Evolutionary conservation across 2,329 filamentous ascomycete genomes (phyloP).

Genomic region (Colletotrichum liaoningense): DNA sequence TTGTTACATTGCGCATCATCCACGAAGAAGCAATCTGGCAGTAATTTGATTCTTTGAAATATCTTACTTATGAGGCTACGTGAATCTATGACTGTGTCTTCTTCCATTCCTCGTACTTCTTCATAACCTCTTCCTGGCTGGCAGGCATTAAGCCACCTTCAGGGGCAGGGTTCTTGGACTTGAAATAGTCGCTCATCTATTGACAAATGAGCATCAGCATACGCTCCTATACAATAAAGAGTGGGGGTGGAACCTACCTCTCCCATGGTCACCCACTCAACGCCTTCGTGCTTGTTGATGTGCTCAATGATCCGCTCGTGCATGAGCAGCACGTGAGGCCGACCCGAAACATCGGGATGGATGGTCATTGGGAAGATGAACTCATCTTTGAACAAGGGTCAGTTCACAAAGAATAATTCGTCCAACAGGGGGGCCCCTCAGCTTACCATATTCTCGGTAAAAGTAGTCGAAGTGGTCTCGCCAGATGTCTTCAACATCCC

Average conservation of each 20-base stretch:
- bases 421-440: no score
- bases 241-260: conserved; percentile 46
- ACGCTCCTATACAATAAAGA: no score
- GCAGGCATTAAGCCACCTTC: conserved; percentile 72
- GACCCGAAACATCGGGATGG: conserved; percentile 78
- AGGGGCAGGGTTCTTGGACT: conserved; percentile 69
- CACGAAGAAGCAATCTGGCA: background rate
- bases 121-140: conserved; percentile 24
- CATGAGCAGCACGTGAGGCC: conserved; percentile 79
- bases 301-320: conserved; percentile 77
- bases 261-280: conserved; percentile 77
- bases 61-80: background rate
- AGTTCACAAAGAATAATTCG: background rate
- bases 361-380: conserved; percentile 84
- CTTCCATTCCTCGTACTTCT: conserved; percentile 33
- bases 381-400: conserved; percentile 59
- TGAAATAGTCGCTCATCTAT: conserved; percentile 76
- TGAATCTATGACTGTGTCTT: conserved; percentile 15
- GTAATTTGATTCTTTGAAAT: fast-evolving
- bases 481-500: conserved; percentile 73
- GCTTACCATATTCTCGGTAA: conserved; percentile 71
- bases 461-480: conserved; percentile 78
- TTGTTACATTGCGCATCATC: background rate
- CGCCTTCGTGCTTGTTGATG: conserved; percentile 70
- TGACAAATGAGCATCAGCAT: background rate